These are phyloP conservation scores for Rhodotorula kratochvilovae DNA, from an alignment of 768 basidiomycete species.

Conservation along the genomic window DNA sequence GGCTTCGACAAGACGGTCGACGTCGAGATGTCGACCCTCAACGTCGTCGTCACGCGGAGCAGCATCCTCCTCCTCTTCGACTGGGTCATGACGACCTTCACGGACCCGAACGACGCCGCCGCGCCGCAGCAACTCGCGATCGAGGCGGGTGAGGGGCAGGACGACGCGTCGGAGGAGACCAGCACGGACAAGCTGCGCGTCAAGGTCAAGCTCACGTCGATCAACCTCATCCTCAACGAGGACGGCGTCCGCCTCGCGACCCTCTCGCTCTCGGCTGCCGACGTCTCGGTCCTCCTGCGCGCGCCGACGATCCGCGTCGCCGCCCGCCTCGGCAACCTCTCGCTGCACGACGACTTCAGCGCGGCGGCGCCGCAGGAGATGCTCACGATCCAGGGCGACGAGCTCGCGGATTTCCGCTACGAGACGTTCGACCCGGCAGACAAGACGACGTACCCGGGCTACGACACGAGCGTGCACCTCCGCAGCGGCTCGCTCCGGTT, in stretches of 20 bases:
- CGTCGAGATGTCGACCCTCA: conserved; percentile 80
- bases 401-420: conserved; percentile 89
- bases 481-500: conserved; percentile 84
- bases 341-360: conserved; percentile 60
- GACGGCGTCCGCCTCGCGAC: conserved; percentile 69
- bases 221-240: conserved; percentile 63
- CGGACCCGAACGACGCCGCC: conserved; percentile 31
- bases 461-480: conserved; percentile 76
- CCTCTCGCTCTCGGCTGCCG: conserved; percentile 80
- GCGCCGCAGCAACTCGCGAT: conserved; percentile 14
- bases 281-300: conserved; percentile 70
- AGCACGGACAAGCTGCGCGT: conserved; percentile 66
- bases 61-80: conserved; percentile 87
- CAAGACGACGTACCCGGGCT: conserved; percentile 62
- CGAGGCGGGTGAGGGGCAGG: conserved; percentile 3
- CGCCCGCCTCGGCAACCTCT: conserved; percentile 75
- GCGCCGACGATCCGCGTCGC: conserved; percentile 69
- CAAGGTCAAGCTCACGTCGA: conserved; percentile 65
- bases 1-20: conserved; percentile 78
- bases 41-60: conserved; percentile 81
- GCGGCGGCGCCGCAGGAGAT: conserved; percentile 65
- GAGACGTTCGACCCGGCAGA: conserved; percentile 77
- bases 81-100: conserved; percentile 94
- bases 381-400: conserved; percentile 85
- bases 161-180: conserved; percentile 4